A percentile compares a stretch with the other conserved stretches of the same genome.
phyloP scores from a whole-genome alignment of 108 stramenopile species.

The Seminavis robusta region DNA sequence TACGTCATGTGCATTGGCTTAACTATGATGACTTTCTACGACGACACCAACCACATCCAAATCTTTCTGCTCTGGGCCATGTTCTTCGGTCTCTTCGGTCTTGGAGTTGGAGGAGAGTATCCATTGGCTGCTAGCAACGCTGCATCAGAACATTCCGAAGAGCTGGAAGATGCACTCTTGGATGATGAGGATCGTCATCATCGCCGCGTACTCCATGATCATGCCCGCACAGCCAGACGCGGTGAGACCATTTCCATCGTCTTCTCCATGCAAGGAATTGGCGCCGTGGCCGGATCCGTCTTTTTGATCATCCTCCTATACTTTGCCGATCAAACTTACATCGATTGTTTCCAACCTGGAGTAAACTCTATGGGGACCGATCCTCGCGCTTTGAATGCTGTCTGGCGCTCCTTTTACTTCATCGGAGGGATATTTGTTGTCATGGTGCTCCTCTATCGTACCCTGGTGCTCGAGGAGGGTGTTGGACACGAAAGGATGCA shows the following conservation, averaged over 20 bases:
- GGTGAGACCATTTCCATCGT: conserved; percentile 25
- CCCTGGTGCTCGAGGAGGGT: conserved; percentile 19
- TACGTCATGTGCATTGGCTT: background rate
- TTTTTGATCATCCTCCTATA: conserved; percentile 22
- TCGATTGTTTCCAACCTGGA: conserved; percentile 13
- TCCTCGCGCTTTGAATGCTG: conserved; percentile 1
- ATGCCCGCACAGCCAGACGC: conserved; percentile 1
- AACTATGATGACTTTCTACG: conserved; percentile 6
- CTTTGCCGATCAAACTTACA: conserved; percentile 2
- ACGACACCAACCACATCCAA: background rate
- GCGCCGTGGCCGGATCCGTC: conserved; percentile 19
- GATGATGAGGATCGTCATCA: conserved; percentile 14
- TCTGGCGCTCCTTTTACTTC: conserved; percentile 20
- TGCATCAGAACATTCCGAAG: conserved; percentile 16
- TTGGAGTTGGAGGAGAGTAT: conserved; percentile 35
- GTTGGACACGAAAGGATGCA: too few species aligned
- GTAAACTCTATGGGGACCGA: conserved; percentile 3
- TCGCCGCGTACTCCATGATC: conserved; percentile 2
- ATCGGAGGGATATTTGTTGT: conserved; percentile 24
- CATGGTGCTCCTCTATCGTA: conserved; percentile 19
- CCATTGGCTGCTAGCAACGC: conserved; percentile 18
- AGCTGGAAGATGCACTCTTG: conserved; percentile 6
- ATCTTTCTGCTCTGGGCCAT: conserved; percentile 6
- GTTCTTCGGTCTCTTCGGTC: conserved; percentile 25
- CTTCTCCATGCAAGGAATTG: conserved; percentile 34